phyloP scores from a whole-genome alignment of 108 stramenopile genomes.

The Nitzschia sp. region DNA sequence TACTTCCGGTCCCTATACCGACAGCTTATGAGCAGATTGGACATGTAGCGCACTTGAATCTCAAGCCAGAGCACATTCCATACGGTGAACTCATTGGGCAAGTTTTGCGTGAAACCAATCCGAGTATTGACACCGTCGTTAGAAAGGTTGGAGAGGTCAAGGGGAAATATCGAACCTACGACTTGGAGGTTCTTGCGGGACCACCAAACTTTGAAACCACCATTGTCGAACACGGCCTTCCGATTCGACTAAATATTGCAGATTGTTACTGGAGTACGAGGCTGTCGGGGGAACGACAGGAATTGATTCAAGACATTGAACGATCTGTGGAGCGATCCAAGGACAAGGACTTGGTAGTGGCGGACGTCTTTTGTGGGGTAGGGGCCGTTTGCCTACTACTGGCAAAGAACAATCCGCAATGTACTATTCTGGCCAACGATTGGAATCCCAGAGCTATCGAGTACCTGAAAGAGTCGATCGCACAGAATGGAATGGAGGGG shows the following conservation, averaged over 20 bases:
- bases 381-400: slow-evolving; percentile 92
- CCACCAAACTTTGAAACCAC: slow-evolving; percentile 41
- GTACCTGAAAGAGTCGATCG: slow-evolving; percentile 28
- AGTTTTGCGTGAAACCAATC: slow-evolving; percentile 86
- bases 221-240: slow-evolving; percentile 81
- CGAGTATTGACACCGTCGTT: slow-evolving; percentile 85
- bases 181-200: slow-evolving; percentile 87
- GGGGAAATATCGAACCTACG: slow-evolving; percentile 92
- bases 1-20: slow-evolving; percentile 74
- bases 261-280: slow-evolving; percentile 97
- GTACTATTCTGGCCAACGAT: slow-evolving; percentile 86
- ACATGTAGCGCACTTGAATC: slow-evolving; percentile 96
- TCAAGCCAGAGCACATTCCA: slow-evolving; percentile 75
- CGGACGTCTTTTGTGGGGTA: slow-evolving; percentile 95
- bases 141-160: slow-evolving; percentile 93
- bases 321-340: not conserved
- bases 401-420: slow-evolving; percentile 45
- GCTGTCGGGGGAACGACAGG: slow-evolving; percentile 83
- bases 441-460: slow-evolving; percentile 80
- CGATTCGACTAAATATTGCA: slow-evolving; percentile 84
- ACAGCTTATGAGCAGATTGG: slow-evolving; percentile 93
- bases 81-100: slow-evolving; percentile 87
- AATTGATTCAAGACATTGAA: slow-evolving; percentile 65
- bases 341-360: slow-evolving; percentile 48
- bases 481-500: slow-evolving; percentile 27